Evolutionary conservation across 768 basidiomycete species (phyloP).

Genomic region (Panaeolus papilionaceus): DNA sequence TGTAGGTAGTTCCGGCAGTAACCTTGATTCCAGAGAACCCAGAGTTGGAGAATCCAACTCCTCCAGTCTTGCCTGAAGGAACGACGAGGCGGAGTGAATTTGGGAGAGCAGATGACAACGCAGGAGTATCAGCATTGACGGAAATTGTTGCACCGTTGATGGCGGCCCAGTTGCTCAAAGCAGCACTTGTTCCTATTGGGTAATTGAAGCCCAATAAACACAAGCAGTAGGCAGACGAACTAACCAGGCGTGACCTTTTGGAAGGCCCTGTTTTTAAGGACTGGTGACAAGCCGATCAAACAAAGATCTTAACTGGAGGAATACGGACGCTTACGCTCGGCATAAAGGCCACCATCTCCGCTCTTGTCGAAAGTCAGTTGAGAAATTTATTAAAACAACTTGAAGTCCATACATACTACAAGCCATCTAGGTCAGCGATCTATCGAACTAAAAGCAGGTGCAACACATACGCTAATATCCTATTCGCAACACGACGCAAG

Average conservation of each 20-base stretch:
- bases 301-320: not conserved
- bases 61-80: constrained; percentile 1
- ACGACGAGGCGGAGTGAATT: constrained; percentile 7
- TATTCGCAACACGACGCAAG: not conserved
- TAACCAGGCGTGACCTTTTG: constrained; percentile 3
- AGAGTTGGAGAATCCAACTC: constrained; percentile 13
- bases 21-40: constrained; percentile 9
- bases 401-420: not conserved
- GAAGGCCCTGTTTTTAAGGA: constrained; percentile 3
- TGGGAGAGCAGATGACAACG: constrained; percentile 1
- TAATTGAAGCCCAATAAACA: not conserved
- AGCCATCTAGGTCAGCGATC: not conserved
- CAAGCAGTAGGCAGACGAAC: not conserved
- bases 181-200: not conserved
- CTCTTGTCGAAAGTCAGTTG: constrained; percentile 14
- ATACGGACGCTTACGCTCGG: constrained; percentile 19
- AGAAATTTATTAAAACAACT: too few species aligned
- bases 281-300: not conserved
- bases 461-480: constrained; percentile 6
- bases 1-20: not conserved
- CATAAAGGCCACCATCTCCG: constrained; percentile 25
- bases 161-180: constrained; percentile 7
- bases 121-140: constrained; percentile 7
- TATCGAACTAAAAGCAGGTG: not conserved
- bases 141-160: constrained; percentile 9